Evolutionary conservation across 2,329 filamentous ascomycete genomes (phyloP).

Genomic region (Emydomyces testavorans): DNA sequence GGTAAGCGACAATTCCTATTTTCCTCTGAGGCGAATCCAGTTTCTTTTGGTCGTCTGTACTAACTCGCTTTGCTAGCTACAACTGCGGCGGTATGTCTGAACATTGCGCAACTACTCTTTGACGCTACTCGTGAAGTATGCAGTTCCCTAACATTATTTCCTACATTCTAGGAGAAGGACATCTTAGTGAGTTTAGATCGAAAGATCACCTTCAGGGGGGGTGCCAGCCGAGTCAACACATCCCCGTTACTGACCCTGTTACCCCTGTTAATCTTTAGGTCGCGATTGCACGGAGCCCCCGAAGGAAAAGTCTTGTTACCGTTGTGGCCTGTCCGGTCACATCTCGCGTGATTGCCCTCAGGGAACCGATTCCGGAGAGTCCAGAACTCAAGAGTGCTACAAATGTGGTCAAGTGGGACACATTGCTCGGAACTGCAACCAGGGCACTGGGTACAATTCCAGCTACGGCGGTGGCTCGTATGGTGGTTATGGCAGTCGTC

Average conservation of each 20-base stretch:
- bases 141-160: constrained; percentile 21
- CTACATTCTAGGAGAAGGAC: constrained; percentile 46
- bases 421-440: constrained; percentile 62
- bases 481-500: constrained; percentile 41
- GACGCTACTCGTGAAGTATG: constrained; percentile 12
- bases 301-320: constrained; percentile 66
- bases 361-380: constrained; percentile 38
- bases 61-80: constrained; percentile 45
- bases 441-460: constrained; percentile 40
- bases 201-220: constrained; percentile 1
- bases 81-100: constrained; percentile 60
- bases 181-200: constrained; percentile 54
- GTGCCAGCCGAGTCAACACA: constrained; percentile 5
- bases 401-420: constrained; percentile 96
- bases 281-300: constrained; percentile 82
- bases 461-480: constrained; percentile 38
- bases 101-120: constrained; percentile 11
- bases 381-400: constrained; percentile 68
- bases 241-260: constrained; percentile 11
- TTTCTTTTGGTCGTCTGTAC: neutral
- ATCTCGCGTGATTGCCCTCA: constrained; percentile 65
- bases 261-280: constrained; percentile 38
- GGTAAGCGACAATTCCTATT: constrained; percentile 43
- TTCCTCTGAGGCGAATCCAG: constrained; percentile 1
- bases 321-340: constrained; percentile 66